Evolutionary conservation across 306 rosid species (phyloP).

Genomic region (Amphicarpaea edgeworthii): DNA sequence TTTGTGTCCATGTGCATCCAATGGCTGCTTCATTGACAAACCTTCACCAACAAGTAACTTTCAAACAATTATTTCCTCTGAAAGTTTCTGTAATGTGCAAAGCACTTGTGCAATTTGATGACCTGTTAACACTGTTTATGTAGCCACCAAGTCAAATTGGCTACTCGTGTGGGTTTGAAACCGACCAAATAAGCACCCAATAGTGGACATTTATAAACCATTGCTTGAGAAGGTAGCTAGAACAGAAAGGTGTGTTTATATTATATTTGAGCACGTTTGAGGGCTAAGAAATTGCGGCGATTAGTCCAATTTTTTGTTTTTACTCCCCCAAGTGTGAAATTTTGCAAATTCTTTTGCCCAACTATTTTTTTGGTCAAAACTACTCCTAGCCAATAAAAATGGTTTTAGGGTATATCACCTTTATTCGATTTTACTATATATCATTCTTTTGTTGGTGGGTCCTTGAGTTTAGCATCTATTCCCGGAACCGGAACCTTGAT

Average conservation of each 20-base stretch:
- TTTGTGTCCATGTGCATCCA: constrained; percentile 42
- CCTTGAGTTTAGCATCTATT: constrained; percentile 27
- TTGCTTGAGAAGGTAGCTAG: background rate
- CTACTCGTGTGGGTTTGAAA: constrained; percentile 28
- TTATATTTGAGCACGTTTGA: constrained; percentile 35
- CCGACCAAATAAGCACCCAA: constrained; percentile 31
- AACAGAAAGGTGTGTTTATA: background rate
- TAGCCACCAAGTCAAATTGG: constrained; percentile 34
- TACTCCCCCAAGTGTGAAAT: background rate
- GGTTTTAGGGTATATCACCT: constrained; percentile 24
- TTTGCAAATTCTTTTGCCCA: background rate
- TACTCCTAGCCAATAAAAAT: constrained; percentile 32
- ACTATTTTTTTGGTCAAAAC: constrained; percentile 41
- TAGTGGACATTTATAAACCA: background rate
- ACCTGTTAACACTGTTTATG: background rate
- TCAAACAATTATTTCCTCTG: background rate
- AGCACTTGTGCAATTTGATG: constrained; percentile 23
- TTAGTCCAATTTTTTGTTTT: background rate
- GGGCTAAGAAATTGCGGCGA: background rate
- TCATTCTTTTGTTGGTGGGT: constrained; percentile 20
- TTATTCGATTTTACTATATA: constrained; percentile 12
- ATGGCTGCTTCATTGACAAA: constrained; percentile 31
- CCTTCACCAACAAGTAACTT: constrained; percentile 30
- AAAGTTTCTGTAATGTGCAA: constrained; percentile 21
- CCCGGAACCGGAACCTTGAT: background rate